phyloP scores from a whole-genome alignment of 345 rosid species.

The Hirschfeldia incana region DNA sequence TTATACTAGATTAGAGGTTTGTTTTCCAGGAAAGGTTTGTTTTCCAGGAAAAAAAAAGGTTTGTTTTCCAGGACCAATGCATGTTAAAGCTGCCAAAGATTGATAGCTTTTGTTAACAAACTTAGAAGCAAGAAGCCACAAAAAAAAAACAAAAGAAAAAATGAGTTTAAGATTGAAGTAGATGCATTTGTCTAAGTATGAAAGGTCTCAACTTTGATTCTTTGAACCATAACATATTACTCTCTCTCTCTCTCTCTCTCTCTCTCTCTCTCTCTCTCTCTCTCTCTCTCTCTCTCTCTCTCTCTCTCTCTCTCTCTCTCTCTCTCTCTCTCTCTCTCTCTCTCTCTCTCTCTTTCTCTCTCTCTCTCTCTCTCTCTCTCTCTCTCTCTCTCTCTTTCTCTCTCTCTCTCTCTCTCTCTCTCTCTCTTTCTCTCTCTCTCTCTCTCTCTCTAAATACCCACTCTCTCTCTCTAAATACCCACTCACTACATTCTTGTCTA shows the following conservation, averaged over 20 bases:
- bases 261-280: too few species aligned
- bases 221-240: neutral
- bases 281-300: too few species aligned
- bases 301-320: too few species aligned
- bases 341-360: too few species aligned
- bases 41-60: too few species aligned
- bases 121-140: neutral
- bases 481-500: conserved; percentile 21
- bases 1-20: neutral
- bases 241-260: neutral
- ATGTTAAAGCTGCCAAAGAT: conserved; percentile 21
- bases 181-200: conserved; percentile 33
- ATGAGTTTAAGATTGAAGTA: conserved; percentile 23
- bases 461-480: conserved; percentile 1
- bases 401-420: too few species aligned
- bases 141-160: neutral
- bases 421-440: too few species aligned
- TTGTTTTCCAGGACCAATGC: neutral
- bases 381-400: too few species aligned
- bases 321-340: too few species aligned
- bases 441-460: neutral
- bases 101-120: conserved; percentile 18
- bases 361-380: too few species aligned
- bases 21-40: neutral
- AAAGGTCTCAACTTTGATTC: conserved; percentile 27